Conservation (phyloP, 345 rosid species). For the Hypericum perforatum region DNA sequence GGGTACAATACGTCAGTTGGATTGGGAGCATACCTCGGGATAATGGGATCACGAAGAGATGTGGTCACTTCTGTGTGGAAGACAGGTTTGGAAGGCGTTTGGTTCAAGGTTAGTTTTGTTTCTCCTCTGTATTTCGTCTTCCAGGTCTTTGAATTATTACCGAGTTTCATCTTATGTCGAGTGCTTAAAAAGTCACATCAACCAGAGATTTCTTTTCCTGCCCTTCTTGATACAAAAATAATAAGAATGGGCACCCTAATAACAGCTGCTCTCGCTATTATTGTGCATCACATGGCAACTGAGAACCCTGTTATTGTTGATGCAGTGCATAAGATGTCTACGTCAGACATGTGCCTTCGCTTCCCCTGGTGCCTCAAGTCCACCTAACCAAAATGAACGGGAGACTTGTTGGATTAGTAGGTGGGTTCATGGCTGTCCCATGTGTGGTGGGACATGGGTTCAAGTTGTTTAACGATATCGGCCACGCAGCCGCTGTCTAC, state of each 20-base stretch:
- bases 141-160: background rate
- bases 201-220: too few species aligned
- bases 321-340: constrained; percentile 94
- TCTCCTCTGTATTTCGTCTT: background rate
- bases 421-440: constrained; percentile 94
- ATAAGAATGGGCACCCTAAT: too few species aligned
- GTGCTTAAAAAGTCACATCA: too few species aligned
- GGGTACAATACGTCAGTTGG: constrained; percentile 91
- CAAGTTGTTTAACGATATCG: constrained; percentile 55
- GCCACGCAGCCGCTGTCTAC: too few species aligned
- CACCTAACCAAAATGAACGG: constrained; percentile 48
- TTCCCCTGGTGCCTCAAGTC: constrained; percentile 42
- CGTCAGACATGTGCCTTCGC: constrained; percentile 92
- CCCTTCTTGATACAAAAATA: too few species aligned
- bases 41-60: constrained; percentile 98
- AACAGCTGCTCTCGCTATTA: too few species aligned
- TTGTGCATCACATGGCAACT: too few species aligned
- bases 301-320: background rate
- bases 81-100: constrained; percentile 88
- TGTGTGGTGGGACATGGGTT: constrained; percentile 98
- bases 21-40: constrained; percentile 92
- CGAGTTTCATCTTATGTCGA: background rate
- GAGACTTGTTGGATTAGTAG: constrained; percentile 95
- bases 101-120: constrained; percentile 64
- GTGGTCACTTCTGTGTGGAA: constrained; percentile 94